Percentiles rank a stretch among this genome's conserved stretches.
phyloP scores from a whole-genome alignment of 306 rosid genomes.

The Sicyos edulis region DNA sequence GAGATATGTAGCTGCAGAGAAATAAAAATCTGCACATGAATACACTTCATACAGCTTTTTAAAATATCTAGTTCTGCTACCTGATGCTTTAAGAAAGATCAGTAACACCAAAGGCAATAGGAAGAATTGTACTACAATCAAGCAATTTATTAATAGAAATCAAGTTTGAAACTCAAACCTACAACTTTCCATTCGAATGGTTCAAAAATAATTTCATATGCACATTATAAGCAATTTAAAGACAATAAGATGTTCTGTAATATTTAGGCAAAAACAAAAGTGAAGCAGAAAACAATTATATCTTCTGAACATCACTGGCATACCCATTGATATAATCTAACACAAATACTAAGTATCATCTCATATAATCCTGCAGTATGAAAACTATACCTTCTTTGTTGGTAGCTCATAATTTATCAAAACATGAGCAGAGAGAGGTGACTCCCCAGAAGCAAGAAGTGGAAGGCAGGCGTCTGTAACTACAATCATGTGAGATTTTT shows the following conservation, averaged over 20 bases:
- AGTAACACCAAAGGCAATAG: not conserved
- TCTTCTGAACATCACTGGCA: not conserved
- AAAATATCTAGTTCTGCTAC: no score
- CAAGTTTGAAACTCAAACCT: not conserved
- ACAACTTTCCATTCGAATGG: not conserved
- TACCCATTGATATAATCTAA: not conserved
- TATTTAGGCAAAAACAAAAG: not conserved
- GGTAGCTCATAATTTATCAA: conserved; percentile 80
- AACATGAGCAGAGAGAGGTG: conserved; percentile 53
- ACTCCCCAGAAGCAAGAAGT: conserved; percentile 69
- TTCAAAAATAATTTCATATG: not conserved
- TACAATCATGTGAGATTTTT: conserved; percentile 65
- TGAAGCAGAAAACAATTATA: not conserved
- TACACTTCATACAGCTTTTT: conserved; percentile 1
- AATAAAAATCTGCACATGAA: not conserved
- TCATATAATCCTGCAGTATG: conserved; percentile 10
- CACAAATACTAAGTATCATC: not conserved
- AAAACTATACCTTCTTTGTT: conserved; percentile 53
- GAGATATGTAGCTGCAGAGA: not conserved
- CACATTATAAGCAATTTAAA: not conserved
- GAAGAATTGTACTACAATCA: not conserved
- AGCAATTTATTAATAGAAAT: not conserved
- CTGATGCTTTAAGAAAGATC: not conserved
- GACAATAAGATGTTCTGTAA: not conserved
- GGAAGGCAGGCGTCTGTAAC: conserved; percentile 90